Base-by-base conservation (phyloP, 2,329 filamentous ascomycete genomes). In the Neopestalotiopsis sp. region DNA sequence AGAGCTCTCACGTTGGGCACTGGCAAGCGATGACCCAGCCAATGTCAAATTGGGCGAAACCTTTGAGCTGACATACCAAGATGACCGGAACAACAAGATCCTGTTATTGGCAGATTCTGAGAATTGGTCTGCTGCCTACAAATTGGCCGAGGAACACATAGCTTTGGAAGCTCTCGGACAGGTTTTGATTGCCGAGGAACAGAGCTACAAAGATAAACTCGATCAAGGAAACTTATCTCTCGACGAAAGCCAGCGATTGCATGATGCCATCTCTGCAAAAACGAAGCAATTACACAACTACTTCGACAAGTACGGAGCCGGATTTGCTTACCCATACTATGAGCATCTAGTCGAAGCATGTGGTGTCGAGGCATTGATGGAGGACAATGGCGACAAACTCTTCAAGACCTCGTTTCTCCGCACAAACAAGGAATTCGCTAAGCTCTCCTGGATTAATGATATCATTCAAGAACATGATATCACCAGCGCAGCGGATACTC, bases 391-490 rank as follows among this genome's bases (percentile, higher is more conserved):
- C 68, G 92, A 95, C 75, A 90, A 90, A 72, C 82, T 88, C 65
- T 91, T 90, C 75, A 88, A 97, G 67, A 97, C 94, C 0, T 85
- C 86, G 65, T 99, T 94, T 75, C 85, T 99, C 62, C 89, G 93
- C 57, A 90, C 89, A 67, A 89, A 90, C 71, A 88, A 90, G 0
- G 86, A 90, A 71, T 89, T 94, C 71, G 91, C 91, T 34, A 94
- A 94, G 74, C 86, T 99, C 59, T 91, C 91, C 63, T 99, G 96
- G 96, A 97, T 99, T 82, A 97, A 99, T 78, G 95, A 98, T 77
- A 87, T 98, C 7, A 86, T 90, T 70, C 87, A 88, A 30, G 93
- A 96, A 77, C 86, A 90, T 69, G 90, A 97, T 74, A 94, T 94
- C 71, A 84, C 88, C 13, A 87, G 89, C 68, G 95, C 95, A 12